These are phyloP conservation scores for Heritiera fomes DNA, from an alignment of 345 rosid genomes.

Conservation along the genomic window DNA sequence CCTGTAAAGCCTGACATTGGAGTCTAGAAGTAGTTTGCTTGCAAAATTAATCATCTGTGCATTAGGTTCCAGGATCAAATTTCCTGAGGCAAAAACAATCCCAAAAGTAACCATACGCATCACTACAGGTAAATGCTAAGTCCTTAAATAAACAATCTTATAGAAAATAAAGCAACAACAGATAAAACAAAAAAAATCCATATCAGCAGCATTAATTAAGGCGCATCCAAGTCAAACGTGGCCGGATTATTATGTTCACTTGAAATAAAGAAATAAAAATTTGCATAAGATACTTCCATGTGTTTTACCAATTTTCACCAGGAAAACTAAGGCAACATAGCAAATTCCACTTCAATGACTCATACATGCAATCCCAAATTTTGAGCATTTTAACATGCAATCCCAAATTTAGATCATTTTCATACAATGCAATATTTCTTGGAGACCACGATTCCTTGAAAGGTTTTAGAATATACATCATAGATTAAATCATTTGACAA, in stretches of 20 bases:
- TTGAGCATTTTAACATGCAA: neutral
- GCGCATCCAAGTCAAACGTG: neutral
- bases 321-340: neutral
- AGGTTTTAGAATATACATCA: neutral
- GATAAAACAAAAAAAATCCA: neutral
- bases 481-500: neutral
- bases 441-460: neutral
- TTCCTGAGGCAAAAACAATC: conserved; percentile 49
- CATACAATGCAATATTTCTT: neutral
- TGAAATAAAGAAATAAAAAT: neutral
- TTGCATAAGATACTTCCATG: neutral
- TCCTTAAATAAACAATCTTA: neutral
- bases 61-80: conserved; percentile 50
- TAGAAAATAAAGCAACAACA: too few relatives aligned
- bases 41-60: conserved; percentile 51
- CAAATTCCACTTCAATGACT: neutral
- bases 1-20: conserved; percentile 54
- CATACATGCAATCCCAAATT: neutral
- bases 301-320: neutral
- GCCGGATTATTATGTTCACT: neutral
- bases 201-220: neutral
- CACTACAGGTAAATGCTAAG: neutral
- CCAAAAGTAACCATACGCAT: neutral
- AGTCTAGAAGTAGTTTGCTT: conserved; percentile 56
- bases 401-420: neutral